Conservation (phyloP, 768 basidiomycete genomes). For the Lactarius tabidus region DNA sequence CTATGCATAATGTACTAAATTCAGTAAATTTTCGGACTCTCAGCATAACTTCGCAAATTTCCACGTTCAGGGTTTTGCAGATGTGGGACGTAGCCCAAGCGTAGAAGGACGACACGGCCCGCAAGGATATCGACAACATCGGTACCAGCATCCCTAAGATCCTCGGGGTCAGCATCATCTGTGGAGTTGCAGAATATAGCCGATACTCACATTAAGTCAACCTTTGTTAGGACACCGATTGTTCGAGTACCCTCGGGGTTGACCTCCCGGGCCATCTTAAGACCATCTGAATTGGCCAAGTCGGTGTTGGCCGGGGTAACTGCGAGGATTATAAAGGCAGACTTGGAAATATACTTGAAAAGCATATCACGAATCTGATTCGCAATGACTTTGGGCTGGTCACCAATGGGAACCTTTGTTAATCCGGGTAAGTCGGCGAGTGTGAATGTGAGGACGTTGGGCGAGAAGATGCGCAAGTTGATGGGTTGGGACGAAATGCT, state of each 20-base stretch:
- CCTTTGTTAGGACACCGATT: slow-evolving; percentile 97
- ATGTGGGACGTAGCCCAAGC: slow-evolving; percentile 95
- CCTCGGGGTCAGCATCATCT: slow-evolving; percentile 11
- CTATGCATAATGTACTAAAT: too few relatives aligned
- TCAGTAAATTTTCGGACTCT: too few relatives aligned
- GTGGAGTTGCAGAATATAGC: slow-evolving; percentile 18
- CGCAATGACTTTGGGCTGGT: slow-evolving; percentile 96
- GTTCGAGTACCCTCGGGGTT: slow-evolving; percentile 96
- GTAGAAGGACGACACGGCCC: slow-evolving; percentile 91
- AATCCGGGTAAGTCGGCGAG: slow-evolving; percentile 96
- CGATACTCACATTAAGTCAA: slow-evolving; percentile 84
- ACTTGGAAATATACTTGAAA: slow-evolving; percentile 89
- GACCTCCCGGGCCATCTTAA: slow-evolving; percentile 94
- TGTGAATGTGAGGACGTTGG: slow-evolving; percentile 94
- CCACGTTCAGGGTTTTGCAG: too few relatives aligned
- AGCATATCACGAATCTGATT: slow-evolving; percentile 97
- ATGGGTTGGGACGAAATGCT: slow-evolving; percentile 97
- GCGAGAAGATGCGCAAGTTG: slow-evolving; percentile 96
- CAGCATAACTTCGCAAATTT: too few relatives aligned
- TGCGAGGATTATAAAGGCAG: slow-evolving; percentile 93
- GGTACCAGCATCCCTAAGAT: slow-evolving; percentile 87
- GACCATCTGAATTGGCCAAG: slow-evolving; percentile 96
- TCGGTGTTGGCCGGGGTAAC: slow-evolving; percentile 96
- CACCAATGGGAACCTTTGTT: slow-evolving; percentile 92
- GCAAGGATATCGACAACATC: slow-evolving; percentile 99